Evolutionary conservation across 768 basidiomycete genomes (phyloP), one percentile per base, ranked within the genome.

Genomic region (Lepiota venenata): DNA sequence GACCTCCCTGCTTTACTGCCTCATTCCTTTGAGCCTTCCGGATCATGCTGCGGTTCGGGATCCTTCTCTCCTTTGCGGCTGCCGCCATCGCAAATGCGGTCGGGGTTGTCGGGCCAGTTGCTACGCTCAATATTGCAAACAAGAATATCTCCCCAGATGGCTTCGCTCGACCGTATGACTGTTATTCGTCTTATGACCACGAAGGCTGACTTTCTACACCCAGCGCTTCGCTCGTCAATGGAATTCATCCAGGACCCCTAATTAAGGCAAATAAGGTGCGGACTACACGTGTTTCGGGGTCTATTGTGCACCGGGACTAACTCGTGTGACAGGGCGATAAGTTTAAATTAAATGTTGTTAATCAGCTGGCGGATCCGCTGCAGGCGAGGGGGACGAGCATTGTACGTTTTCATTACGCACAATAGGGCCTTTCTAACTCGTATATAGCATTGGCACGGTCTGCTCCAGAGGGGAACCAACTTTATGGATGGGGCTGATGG

Each of bases 371-470:
- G 0, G 78, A 85, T 45, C 68, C 70, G 1, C 67, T 74, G 0
- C 80, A 83, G 81, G 56, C 74, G 20, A 72, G 70, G 38, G 67
- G 64, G 3, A 83, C 82, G 11, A 77, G 74, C 39, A 70, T 72
- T 32, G 71, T 70, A 32, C n/a, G 69, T 59, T 5, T 4, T 37
- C 9, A 45, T 32, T 16, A 35, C 38, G n/a, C n/a, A 2, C 40
- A 4, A 6, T 42, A 35, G 11, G n/a, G 4, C 43, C 45, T 29
- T 38, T 18, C 36, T 46, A 20, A 20, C 37, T 40, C 25, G 25
- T 47, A 20, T 35, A 16, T 56, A 73, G 73, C 81, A 83, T 58
- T 82, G 79, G 79, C 81, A 82, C 58, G 81, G 81, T 2, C 59
- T 82, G 44, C 70, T 66, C 48, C 80, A 82, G 59, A 60, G 63